Percentiles rank a stretch among this genome's conserved stretches.
These are phyloP conservation scores for Coleophoma eucalyptorum DNA, from an alignment of 2,329 filamentous ascomycete species.

Conservation along the genomic window DNA sequence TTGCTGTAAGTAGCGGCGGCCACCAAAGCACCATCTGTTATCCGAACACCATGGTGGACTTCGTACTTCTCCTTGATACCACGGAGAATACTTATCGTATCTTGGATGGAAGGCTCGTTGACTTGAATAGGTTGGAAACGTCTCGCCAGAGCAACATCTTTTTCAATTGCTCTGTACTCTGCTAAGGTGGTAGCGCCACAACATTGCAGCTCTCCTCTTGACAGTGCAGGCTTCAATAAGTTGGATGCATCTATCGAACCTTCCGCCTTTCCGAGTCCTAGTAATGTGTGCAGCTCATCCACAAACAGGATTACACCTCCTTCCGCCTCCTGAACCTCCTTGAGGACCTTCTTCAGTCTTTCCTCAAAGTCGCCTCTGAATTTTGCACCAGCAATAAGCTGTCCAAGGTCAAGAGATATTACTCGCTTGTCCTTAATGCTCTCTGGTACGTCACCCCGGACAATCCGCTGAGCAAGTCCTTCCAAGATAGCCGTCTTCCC, in stretches of 20 bases:
- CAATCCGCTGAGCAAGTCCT: constrained; percentile 84
- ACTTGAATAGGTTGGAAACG: constrained; percentile 93
- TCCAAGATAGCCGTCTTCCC: constrained; percentile 94
- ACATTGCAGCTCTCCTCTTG: constrained; percentile 88
- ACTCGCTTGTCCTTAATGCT: constrained; percentile 94
- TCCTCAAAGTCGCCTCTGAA: constrained; percentile 97
- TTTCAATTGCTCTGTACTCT: constrained; percentile 92
- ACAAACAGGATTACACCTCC: constrained; percentile 93
- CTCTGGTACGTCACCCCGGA: constrained; percentile 89
- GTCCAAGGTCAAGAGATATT: constrained; percentile 81
- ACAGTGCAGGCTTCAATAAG: constrained; percentile 88
- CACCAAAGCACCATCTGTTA: constrained; percentile 87
- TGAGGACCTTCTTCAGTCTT: constrained; percentile 82
- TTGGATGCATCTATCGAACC: constrained; percentile 97
- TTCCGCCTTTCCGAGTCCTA: constrained; percentile 91
- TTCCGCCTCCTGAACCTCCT: constrained; percentile 84
- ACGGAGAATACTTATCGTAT: constrained; percentile 91
- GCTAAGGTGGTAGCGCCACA: constrained; percentile 91
- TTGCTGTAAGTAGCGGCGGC: constrained; percentile 91
- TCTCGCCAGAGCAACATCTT: constrained; percentile 87
- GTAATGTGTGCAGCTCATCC: constrained; percentile 86
- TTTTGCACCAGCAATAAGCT: constrained; percentile 91
- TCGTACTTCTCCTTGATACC: constrained; percentile 98
- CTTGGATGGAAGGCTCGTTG: constrained; percentile 84
- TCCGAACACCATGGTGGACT: constrained; percentile 92